Conservation (phyloP, 2,329 filamentous ascomycete genomes). For the Onygenales sp. region DNA sequence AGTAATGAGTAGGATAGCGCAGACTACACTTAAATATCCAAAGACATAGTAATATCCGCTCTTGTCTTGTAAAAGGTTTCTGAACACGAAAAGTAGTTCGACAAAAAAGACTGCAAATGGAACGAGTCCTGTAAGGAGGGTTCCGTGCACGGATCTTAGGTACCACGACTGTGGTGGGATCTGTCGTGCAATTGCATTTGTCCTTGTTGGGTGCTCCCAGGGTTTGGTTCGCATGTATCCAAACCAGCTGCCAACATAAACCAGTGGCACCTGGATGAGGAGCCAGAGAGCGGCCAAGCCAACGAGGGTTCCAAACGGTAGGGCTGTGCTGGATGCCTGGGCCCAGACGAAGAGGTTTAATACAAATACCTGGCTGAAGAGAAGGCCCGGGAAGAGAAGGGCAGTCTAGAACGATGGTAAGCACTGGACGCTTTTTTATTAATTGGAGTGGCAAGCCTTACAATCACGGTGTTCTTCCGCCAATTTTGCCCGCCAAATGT, state of each 20-base stretch:
- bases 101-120: constrained; percentile 85
- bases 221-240: constrained; percentile 58
- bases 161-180: constrained; percentile 72
- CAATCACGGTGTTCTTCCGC: constrained; percentile 63
- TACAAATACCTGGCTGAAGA: constrained; percentile 66
- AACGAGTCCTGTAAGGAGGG: constrained; percentile 64
- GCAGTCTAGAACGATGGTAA: constrained; percentile 45
- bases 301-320: constrained; percentile 71
- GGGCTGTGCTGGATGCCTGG: constrained; percentile 76
- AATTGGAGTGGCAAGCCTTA: constrained; percentile 18
- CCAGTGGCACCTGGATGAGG: constrained; percentile 74
- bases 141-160: constrained; percentile 51
- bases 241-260: constrained; percentile 70
- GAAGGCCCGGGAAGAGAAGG: constrained; percentile 65
- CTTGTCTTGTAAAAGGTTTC: constrained; percentile 83
- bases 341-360: constrained; percentile 87
- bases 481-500: constrained; percentile 70
- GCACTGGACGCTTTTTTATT: constrained; percentile 3
- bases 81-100: constrained; percentile 77
- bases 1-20: constrained; percentile 61
- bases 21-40: constrained; percentile 70
- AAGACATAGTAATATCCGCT: constrained; percentile 89
- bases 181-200: constrained; percentile 60
- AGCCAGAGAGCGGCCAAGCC: constrained; percentile 70
- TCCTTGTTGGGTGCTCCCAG: constrained; percentile 78